Percentiles rank a stretch among this genome's conserved stretches.
Conservation (phyloP, 805 yeast genomes). For the Yarrowia divulgata region DNA sequence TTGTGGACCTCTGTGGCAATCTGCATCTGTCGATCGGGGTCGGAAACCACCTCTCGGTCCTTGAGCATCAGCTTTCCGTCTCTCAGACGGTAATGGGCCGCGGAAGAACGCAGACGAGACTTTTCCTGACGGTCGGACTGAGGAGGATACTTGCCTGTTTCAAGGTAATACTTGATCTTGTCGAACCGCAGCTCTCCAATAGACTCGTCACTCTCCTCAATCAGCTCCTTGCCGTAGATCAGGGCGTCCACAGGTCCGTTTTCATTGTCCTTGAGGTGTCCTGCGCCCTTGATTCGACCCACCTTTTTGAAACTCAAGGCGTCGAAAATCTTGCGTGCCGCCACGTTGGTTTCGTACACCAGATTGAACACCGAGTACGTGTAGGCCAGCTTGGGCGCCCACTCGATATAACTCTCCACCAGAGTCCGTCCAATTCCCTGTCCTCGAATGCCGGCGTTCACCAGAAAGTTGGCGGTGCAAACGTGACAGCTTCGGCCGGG, state of each 20-base stretch:
- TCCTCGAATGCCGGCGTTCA: constrained; percentile 90
- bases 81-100: constrained; percentile 75
- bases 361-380: constrained; percentile 83
- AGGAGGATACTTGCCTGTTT: constrained; percentile 86
- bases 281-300: constrained; percentile 87
- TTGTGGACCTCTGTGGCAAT: constrained; percentile 76
- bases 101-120: constrained; percentile 79
- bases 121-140: constrained; percentile 83
- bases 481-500: constrained; percentile 94
- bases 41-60: constrained; percentile 83
- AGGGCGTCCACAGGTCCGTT: constrained; percentile 80
- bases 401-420: constrained; percentile 81
- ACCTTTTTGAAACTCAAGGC: constrained; percentile 75
- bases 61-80: constrained; percentile 78
- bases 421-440: constrained; percentile 89
- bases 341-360: constrained; percentile 85
- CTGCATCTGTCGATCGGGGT: constrained; percentile 73
- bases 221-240: constrained; percentile 81
- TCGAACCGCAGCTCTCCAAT: constrained; percentile 63
- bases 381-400: constrained; percentile 92
- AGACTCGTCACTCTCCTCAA: constrained; percentile 60
- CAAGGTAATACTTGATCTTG: constrained; percentile 75
- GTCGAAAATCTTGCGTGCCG: constrained; percentile 82
- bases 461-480: constrained; percentile 88
- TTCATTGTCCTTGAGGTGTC: constrained; percentile 82